phyloP scores from a whole-genome alignment of 768 basidiomycete genomes.

The Russula vinacea region DNA sequence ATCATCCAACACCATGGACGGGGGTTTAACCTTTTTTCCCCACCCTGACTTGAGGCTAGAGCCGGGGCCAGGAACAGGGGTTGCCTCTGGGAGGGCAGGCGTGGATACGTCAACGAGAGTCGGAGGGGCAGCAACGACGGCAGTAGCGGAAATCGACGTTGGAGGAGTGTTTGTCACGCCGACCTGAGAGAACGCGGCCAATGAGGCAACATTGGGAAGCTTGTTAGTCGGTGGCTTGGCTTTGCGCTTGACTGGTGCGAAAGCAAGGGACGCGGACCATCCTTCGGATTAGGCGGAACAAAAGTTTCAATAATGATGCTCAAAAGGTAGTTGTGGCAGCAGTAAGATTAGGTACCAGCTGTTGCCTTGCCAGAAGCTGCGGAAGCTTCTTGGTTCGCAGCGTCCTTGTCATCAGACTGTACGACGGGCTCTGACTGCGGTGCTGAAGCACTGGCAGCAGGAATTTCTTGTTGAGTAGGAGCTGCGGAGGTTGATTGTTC shows the following conservation, averaged over 20 bases:
- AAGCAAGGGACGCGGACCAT: conserved; percentile 88
- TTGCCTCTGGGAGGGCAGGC: conserved; percentile 36
- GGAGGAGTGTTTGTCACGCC: conserved; percentile 30
- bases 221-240: conserved; percentile 51
- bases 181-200: conserved; percentile 38
- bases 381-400: conserved; percentile 33
- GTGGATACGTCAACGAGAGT: conserved; percentile 44
- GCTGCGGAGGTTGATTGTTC: conserved; percentile 36
- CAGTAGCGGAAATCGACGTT: conserved; percentile 48
- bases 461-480: conserved; percentile 32
- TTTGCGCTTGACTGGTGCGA: conserved; percentile 71
- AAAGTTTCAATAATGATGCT: conserved; percentile 25
- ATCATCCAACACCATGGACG: conserved; percentile 86
- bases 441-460: conserved; percentile 30
- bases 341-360: conserved; percentile 54
- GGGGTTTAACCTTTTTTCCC: conserved; percentile 88
- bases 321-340: conserved; percentile 37
- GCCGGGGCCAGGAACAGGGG: conserved; percentile 35
- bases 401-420: conserved; percentile 30
- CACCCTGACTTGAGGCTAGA: conserved; percentile 55
- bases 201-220: conserved; percentile 60
- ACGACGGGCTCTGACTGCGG: conserved; percentile 36
- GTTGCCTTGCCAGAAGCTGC: conserved; percentile 46
- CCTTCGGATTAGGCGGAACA: conserved; percentile 46
- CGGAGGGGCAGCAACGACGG: conserved; percentile 70